Evolutionary conservation across 2,329 filamentous ascomycete species (phyloP), one percentile per base, ranked within the genome.

Genomic region (Chaetomium sp.): DNA sequence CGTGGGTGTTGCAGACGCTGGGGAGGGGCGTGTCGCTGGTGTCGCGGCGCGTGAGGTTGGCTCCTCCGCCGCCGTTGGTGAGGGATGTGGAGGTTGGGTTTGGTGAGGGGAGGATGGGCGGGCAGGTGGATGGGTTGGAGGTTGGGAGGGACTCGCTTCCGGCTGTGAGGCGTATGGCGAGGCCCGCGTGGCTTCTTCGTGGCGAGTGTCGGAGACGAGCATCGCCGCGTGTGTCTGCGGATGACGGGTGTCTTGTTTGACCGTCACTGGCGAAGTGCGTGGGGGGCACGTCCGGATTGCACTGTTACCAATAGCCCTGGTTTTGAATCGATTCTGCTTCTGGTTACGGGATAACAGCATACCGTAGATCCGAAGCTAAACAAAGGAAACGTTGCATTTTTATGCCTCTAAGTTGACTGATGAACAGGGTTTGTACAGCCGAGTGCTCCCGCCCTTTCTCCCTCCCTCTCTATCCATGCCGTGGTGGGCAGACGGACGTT

Each of bases 401-500:
- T 62, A 65, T 68, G 67, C 56, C 62, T 67, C 65, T 67, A 69
- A 62, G 38, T 60, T 62, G 50, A 65, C 35, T 64, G 33, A 21
- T 65, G 27, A 57, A 67, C 67, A 65, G 54, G 57, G 53, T 64
- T 69, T 69, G 56, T 69, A 69, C 65, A 69, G 60, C 62, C 62
- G 50, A 29, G 42, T 50, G 45, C 57, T 56, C 54, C 38, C 55
- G 12, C 64, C 45, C 27, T 29, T n/a, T n/a, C 47, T 19, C 56
- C 25, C 42, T 56, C 59, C 23, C 35, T 58, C 35, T 66, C 58
- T 60, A 35, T 58, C 57, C 51, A 45, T n/a, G 7, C 45, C 50
- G 19, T 50, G 31, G 25, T 38, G n/a, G 7, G 16, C 9, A 29
- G 31, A 27, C 31, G n/a, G 23, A 19, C 25, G 27, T 19, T 23